These are phyloP conservation scores for Sporothrix pallida DNA, from an alignment of 2,329 filamentous ascomycete species.

Conservation along the genomic window DNA sequence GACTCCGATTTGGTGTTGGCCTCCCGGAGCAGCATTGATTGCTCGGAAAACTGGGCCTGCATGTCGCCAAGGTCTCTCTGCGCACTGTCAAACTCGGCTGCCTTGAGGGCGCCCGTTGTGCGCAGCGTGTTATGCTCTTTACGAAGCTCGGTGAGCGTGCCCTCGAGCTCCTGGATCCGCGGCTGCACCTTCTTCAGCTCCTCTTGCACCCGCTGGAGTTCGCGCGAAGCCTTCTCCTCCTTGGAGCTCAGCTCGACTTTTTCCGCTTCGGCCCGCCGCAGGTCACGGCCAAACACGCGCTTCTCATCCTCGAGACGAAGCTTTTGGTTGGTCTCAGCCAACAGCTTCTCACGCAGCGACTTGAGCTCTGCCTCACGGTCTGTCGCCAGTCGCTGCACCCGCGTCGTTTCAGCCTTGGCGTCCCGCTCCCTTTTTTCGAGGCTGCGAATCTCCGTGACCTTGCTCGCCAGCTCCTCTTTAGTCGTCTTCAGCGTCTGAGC, in stretches of 20 bases:
- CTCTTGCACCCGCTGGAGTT: slow-evolving; percentile 73
- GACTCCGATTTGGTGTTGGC: slow-evolving; percentile 80
- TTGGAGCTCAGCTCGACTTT: slow-evolving; percentile 77
- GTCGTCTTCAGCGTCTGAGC: slow-evolving; percentile 73
- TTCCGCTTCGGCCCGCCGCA: slow-evolving; percentile 77
- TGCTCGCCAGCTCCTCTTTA: slow-evolving; percentile 73
- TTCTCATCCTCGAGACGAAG: slow-evolving; percentile 80
- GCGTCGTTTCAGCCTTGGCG: slow-evolving; percentile 73
- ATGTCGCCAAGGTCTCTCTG: slow-evolving; percentile 88
- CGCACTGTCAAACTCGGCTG: slow-evolving; percentile 81
- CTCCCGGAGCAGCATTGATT: slow-evolving; percentile 91
- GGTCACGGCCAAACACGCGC: slow-evolving; percentile 73
- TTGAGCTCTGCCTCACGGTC: slow-evolving; percentile 82
- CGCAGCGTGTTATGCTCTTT: slow-evolving; percentile 70
- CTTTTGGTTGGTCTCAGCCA: slow-evolving; percentile 73
- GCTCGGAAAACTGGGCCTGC: slow-evolving; percentile 88
- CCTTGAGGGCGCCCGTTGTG: slow-evolving; percentile 84
- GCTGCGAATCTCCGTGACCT: slow-evolving; percentile 67
- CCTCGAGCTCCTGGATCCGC: slow-evolving; percentile 70
- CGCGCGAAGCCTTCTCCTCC: slow-evolving; percentile 72
- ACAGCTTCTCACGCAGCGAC: slow-evolving; percentile 76
- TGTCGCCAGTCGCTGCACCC: slow-evolving; percentile 69
- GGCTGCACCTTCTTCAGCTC: slow-evolving; percentile 72
- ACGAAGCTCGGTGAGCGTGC: slow-evolving; percentile 70
- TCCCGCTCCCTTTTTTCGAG: slow-evolving; percentile 85